Percentiles rank a stretch among this genome's conserved stretches.
phyloP scores from a whole-genome alignment of 2,329 filamentous ascomycete genomes.

The Microsporum ferrugineum region DNA sequence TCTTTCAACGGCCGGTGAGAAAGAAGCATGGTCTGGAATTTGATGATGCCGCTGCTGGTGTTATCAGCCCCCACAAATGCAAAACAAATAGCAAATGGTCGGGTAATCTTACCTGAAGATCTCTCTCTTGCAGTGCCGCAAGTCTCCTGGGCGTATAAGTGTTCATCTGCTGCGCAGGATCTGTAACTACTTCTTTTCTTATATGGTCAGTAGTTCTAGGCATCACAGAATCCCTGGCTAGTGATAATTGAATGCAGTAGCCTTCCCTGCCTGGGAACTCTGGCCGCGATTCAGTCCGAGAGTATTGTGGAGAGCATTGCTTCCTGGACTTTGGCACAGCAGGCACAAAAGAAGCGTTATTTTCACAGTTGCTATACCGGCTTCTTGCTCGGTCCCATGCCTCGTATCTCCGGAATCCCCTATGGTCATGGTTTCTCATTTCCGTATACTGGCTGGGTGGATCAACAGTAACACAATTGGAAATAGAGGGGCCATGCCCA shows the following conservation, averaged over 20 bases:
- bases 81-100: constrained; percentile 2
- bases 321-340: not conserved
- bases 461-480: not conserved
- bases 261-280: not conserved
- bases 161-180: not conserved
- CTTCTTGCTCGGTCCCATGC: constrained; percentile 37
- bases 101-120: not conserved
- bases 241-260: not conserved
- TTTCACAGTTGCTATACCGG: constrained; percentile 26
- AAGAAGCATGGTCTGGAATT: constrained; percentile 14
- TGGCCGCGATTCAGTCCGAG: not conserved
- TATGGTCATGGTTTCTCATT: constrained; percentile 29
- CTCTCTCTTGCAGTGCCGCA: not conserved
- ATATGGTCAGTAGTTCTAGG: not conserved
- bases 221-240: not conserved
- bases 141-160: not conserved
- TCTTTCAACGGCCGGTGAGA: constrained; percentile 18
- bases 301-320: not conserved
- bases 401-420: constrained; percentile 37
- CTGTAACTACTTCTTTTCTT: not conserved
- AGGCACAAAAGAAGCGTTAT: not conserved
- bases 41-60: constrained; percentile 12
- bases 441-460: constrained; percentile 12
- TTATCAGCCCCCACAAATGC: constrained; percentile 6
- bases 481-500: not conserved